Base-by-base conservation (phyloP, 2,329 filamentous ascomycete species). In the Verticillium zaregamsianum region DNA sequence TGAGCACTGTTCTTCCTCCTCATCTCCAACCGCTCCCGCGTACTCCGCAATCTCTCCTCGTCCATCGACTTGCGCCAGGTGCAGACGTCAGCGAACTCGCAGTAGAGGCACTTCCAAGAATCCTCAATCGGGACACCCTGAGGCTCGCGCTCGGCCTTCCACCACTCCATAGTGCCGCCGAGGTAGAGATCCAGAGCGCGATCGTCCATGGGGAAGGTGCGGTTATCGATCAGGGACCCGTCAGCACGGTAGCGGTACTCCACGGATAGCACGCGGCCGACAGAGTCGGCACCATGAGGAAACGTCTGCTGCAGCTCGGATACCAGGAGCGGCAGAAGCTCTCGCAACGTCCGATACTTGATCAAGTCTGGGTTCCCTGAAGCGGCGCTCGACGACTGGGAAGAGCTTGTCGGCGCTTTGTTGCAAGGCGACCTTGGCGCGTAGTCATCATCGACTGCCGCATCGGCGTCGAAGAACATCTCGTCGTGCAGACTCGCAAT, bases 81-180 rank as follows among this genome's bases (percentile, higher is more conserved):
- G 72, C 94, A 98, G 2, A 79, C 81, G 2, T 91, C 88, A 0
- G 83, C 86, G 73, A 97, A 97, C 66, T 96, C 92, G 70, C 94
- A 98, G 28, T 82, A 86, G 23, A 86, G 79, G 72, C 94, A 98
- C 73, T 97, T 98, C 76, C 90, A 96, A 0, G 92, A 91, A 68
- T 97, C 93, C 69, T 93, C 89, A 7, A 96, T 83, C 7, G 86
- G 82, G 3, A 97, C 93, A 0, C 94, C 94, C 8, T 82, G 81
- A 0, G 93, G 86, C 58, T 83, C 77, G 17, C 93, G 80, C 68
- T 90, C 80, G 1, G 93, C 94, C 35, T 85, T 86, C 94, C 94
- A 98, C 92, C 92, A 97, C n/a, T 81, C 73, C 84, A 97, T 86
- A 65, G 90, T 88, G 3, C 86, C 81, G 0, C 76, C 71, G 3